Evolutionary conservation across 768 basidiomycete species (phyloP), one percentile per base, ranked within the genome.

Genomic region (Pleurotus djamor): DNA sequence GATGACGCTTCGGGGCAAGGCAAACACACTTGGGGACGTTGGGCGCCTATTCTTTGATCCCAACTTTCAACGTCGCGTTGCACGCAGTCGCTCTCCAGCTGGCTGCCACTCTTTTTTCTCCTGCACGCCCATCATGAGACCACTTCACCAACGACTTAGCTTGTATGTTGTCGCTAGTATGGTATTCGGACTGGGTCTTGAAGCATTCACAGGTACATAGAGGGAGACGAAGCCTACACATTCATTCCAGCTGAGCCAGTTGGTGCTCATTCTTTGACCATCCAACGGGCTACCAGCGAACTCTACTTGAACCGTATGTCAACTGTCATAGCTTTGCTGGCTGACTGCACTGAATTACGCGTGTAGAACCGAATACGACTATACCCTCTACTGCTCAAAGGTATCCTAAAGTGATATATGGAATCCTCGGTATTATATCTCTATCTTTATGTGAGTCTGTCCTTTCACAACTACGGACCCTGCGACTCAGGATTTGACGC

Each of bases 391-490:
- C 78, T 57, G 82, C 86, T 35, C 80, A 81, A 61, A 84, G 85
- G 61, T 85, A 84, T 50, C 79, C 79, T 63, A 86, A 85, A 71
- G 77, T 80, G 61, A 79, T 91, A 66, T 89, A 90, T 71, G 91
- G 90, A 47, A 89, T 92, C 63, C 73, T 88, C 44, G 91, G 91
- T 57, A 73, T 88, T 71, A 86, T 92, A 64, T 87, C 90, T n/a
- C 72, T 92, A 60, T 82, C 89, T 35, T 71, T 91, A 66, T 88
- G 91, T 92, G 66, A 60, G 87, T 76, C 56, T 60, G 51, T 56
- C 28, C 51, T 48, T 48, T 28, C 21, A 28, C 21, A 28, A 28
- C 1, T 28, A 28, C 21, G 21, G 21, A 28, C 21, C 21, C 28
- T 60, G 54, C 48, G 33, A 58, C 52, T 35, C 7, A 16, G 16